Conservation (phyloP, 2,329 filamentous ascomycete species). For the Alternaria consortialis region DNA sequence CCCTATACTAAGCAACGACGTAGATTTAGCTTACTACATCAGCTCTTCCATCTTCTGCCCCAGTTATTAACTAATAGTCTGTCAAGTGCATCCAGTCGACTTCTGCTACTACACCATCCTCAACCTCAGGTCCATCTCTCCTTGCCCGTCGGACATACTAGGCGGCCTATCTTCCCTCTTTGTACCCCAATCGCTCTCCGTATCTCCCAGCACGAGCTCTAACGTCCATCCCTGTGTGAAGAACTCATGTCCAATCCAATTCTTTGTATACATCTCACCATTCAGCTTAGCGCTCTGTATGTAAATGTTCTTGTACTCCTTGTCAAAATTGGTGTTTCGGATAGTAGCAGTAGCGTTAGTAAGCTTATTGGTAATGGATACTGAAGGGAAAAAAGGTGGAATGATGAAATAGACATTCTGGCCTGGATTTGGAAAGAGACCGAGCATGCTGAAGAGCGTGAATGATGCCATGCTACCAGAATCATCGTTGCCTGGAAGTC, state of each 20-base stretch:
- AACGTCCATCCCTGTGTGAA: conserved; percentile 56
- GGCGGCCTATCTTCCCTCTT: conserved; percentile 48
- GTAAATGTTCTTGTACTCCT: conserved; percentile 53
- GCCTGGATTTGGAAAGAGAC: conserved; percentile 58
- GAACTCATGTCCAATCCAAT: conserved; percentile 58
- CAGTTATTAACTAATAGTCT: neutral
- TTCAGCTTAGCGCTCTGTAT: conserved; percentile 56
- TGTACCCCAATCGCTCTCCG: conserved; percentile 57
- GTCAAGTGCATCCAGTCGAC: neutral
- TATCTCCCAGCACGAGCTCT: conserved; percentile 53
- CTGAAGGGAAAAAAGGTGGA: conserved; percentile 56
- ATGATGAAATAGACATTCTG: conserved; percentile 60
- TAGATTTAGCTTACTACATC: neutral
- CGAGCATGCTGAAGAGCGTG: conserved; percentile 55
- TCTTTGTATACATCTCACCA: conserved; percentile 54
- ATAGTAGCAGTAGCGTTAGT: conserved; percentile 56
- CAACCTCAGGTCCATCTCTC: neutral
- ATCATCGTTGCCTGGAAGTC: conserved; percentile 59
- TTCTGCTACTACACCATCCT: neutral
- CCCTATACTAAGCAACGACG: neutral
- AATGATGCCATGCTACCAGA: conserved; percentile 59
- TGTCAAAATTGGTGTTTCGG: conserved; percentile 53
- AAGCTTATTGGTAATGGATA: conserved; percentile 51
- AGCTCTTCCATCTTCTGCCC: neutral
- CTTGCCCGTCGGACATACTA: conserved; percentile 19